A percentile compares a stretch with the other conserved stretches of the same genome.
phyloP scores from a whole-genome alignment of 495 filamentous ascomycete genomes.

The Friedmanniomyces simplex region DNA sequence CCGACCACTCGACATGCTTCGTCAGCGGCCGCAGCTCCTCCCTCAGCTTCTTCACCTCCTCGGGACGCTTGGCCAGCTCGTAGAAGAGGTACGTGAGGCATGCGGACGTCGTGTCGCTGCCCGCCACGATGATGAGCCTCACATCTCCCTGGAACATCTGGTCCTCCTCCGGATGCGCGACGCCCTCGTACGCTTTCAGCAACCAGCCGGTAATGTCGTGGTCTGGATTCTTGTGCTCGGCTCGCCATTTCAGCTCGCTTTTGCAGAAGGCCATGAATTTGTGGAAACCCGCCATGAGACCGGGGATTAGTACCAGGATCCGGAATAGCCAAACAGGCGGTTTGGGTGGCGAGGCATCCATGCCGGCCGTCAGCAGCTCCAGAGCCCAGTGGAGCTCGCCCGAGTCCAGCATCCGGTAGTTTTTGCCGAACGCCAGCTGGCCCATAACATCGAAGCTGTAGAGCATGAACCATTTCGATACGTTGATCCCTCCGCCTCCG shows the following conservation, averaged over 20 bases:
- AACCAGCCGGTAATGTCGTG: constrained; percentile 13
- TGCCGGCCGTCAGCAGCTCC: constrained; percentile 15
- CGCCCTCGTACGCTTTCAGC: constrained; percentile 6
- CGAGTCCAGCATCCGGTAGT: constrained; percentile 26
- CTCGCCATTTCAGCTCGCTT: constrained; percentile 7
- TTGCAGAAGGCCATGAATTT: constrained; percentile 15
- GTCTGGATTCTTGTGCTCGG: constrained; percentile 1
- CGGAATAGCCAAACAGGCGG: constrained; percentile 16
- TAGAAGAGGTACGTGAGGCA: constrained; percentile 20
- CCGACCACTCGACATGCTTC: constrained; percentile 5
- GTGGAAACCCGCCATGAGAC: constrained; percentile 5
- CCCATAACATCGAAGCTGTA: constrained; percentile 34
- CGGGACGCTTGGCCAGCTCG: constrained; percentile 19
- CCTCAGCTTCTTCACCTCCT: constrained; percentile 16
- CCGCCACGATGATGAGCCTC: constrained; percentile 21
- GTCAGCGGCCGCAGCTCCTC: constrained; percentile 15
- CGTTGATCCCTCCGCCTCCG: constrained; percentile 25
- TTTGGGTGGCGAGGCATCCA: constrained; percentile 17
- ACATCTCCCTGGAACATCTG: constrained; percentile 13
- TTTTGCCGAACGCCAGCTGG: constrained; percentile 29
- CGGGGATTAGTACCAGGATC: constrained; percentile 10
- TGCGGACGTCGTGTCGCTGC: constrained; percentile 25
- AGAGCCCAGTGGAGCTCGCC: constrained; percentile 23
- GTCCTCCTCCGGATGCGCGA: constrained; percentile 7
- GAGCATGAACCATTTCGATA: constrained; percentile 32